These are phyloP conservation scores for Ochetophila trinervis DNA, from an alignment of 306 rosid species.

Conservation along the genomic window DNA sequence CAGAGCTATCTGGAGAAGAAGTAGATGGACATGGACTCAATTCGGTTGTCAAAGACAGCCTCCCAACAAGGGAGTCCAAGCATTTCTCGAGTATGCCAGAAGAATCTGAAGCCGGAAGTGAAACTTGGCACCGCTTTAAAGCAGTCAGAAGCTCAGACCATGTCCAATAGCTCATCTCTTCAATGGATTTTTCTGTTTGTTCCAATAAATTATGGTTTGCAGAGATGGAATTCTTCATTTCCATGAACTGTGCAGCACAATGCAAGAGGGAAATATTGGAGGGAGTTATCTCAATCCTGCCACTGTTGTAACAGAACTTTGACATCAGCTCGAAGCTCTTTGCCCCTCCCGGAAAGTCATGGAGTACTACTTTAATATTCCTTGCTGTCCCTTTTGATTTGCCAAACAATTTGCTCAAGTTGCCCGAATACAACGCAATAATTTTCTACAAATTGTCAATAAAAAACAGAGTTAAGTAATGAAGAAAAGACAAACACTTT, in stretches of 20 bases:
- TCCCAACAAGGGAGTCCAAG: constrained; percentile 61
- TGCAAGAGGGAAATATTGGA: constrained; percentile 52
- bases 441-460: constrained; percentile 41
- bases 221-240: constrained; percentile 57
- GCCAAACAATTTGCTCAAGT: constrained; percentile 64
- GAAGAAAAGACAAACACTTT: neutral
- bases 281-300: constrained; percentile 47
- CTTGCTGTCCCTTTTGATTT: constrained; percentile 44
- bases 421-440: constrained; percentile 60
- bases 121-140: constrained; percentile 62
- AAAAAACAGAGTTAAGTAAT: constrained; percentile 3
- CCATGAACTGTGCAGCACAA: constrained; percentile 79
- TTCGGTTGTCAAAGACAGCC: constrained; percentile 54
- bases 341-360: constrained; percentile 94
- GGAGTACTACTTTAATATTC: constrained; percentile 71
- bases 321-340: constrained; percentile 76
- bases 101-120: constrained; percentile 30
- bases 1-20: constrained; percentile 78
- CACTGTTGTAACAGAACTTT: constrained; percentile 73
- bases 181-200: constrained; percentile 56
- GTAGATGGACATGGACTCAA: constrained; percentile 81
- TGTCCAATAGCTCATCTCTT: constrained; percentile 68
- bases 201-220: constrained; percentile 46
- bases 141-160: constrained; percentile 73
- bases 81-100: constrained; percentile 48